Evolutionary conservation across 345 rosid species (phyloP).

Genomic region (Adansonia digitata): DNA sequence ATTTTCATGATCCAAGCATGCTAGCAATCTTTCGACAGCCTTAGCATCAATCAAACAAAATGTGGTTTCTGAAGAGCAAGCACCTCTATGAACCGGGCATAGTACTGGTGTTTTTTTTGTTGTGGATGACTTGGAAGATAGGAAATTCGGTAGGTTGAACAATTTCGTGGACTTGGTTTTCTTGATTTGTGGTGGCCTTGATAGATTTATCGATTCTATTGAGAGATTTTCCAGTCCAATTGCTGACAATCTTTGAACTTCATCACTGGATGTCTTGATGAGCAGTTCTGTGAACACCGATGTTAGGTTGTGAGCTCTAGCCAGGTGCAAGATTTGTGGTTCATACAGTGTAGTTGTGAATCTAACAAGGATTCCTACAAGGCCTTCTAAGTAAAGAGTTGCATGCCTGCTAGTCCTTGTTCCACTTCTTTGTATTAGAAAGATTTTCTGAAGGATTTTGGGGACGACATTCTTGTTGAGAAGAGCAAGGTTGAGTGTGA

Average conservation of each 20-base stretch:
- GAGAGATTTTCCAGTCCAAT: slow-evolving; percentile 80
- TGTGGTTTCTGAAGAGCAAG: slow-evolving; percentile 72
- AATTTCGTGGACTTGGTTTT: slow-evolving; percentile 40
- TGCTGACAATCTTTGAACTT: slow-evolving; percentile 80
- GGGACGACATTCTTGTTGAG: slow-evolving; percentile 46
- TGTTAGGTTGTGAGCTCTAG: slow-evolving; percentile 65
- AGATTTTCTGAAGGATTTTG: slow-evolving; percentile 42
- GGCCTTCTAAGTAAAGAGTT: slow-evolving; percentile 65
- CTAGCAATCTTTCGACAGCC: slow-evolving; percentile 62
- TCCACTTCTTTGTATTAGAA: slow-evolving; percentile 48
- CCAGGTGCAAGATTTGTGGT: slow-evolving; percentile 52
- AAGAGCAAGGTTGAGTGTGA: slow-evolving; percentile 69
- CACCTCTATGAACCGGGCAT: slow-evolving; percentile 78
- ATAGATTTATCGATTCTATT: slow-evolving; percentile 51
- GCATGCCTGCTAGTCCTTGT: slow-evolving; percentile 63
- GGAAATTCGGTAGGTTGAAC: slow-evolving; percentile 35
- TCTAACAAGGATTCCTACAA: slow-evolving; percentile 75
- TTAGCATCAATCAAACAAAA: slow-evolving; percentile 85
- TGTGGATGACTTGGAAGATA: slow-evolving; percentile 41
- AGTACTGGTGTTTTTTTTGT: slow-evolving; percentile 25
- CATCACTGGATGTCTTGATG: slow-evolving; percentile 62
- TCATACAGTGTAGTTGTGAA: slow-evolving; percentile 80
- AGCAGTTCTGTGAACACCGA: slow-evolving; percentile 65
- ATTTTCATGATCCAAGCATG: slow-evolving; percentile 71
- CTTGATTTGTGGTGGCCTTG: slow-evolving; percentile 42